Base-by-base conservation (phyloP, 2,329 filamentous ascomycete species). In the Stromatinia cepivora region DNA sequence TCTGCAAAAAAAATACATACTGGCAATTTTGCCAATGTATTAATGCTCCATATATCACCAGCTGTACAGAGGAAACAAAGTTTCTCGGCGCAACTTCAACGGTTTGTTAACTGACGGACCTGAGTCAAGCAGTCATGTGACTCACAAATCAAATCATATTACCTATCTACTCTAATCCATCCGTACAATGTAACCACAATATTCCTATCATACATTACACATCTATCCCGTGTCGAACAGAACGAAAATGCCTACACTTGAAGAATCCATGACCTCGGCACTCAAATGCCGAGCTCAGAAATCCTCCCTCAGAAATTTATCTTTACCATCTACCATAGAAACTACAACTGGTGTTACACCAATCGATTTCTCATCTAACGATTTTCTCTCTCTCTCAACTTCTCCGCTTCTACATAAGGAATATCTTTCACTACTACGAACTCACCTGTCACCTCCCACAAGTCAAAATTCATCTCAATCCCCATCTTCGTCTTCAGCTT, bases 331-430 rank as follows among this genome's bases (percentile, higher is more conserved):
- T 66, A 63, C 53, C 5, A 67, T 36, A 22, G 31, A 39, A 62
- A 62, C 48, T 4, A 88, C 87, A 72, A 75, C 48, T 73, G 76
- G 70, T 74, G 69, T 11, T 74, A 72, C 34, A 76, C 74, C 56
- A 72, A 53, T 89, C 87, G 75, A 76, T 50, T 76, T 77, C 71
- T 75, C 73, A 11, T 76, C 75, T 31, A 77, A 76, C 39, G 73
- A 75, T 50, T 76, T 76, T 58, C 74, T 77, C n/a, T 76, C 75
- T 0, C 70, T 76, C 20, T 71, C 71, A 20, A 70, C 69, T 34
- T 76, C 72, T 3, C 58, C 71, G 5, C 34, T 69, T 17, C 57
- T 76, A 34, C 70, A 70, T 53, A 31, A 54, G 1, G 57, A 69
- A 6, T 76, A 73, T 52, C 70, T 76, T 1, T 31, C 58, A 15